Percentiles rank a stretch among this genome's conserved stretches.
Evolutionary conservation across 768 basidiomycete genomes (phyloP).

Genomic region (Trametes elegans): DNA sequence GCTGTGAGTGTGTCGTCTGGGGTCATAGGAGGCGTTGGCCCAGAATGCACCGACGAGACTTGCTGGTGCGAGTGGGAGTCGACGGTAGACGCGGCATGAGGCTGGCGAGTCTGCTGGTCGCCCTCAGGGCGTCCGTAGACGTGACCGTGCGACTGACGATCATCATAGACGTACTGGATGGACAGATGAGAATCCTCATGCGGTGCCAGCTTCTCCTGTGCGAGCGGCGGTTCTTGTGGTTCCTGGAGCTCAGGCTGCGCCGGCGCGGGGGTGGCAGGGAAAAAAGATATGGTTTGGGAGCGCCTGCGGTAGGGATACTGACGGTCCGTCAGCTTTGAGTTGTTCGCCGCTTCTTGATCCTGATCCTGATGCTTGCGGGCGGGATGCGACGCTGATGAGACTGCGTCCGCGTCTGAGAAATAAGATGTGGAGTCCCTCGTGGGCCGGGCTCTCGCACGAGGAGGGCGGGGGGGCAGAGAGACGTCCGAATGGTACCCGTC

Average conservation of each 20-base stretch:
- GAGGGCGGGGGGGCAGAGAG: constrained; percentile 23
- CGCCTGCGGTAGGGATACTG: constrained; percentile 30
- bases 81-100: constrained; percentile 1
- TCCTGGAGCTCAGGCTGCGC: constrained; percentile 1
- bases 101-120: neutral
- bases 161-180: constrained; percentile 27
- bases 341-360: constrained; percentile 2
- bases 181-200: constrained; percentile 7
- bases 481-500: constrained; percentile 24
- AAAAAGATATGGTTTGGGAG: constrained; percentile 29
- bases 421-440: constrained; percentile 21
- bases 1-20: constrained; percentile 29
- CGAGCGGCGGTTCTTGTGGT: too few relatives aligned
- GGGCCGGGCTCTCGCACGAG: constrained; percentile 20
- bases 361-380: constrained; percentile 9
- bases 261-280: constrained; percentile 19
- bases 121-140: constrained; percentile 13
- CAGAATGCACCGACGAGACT: constrained; percentile 7
- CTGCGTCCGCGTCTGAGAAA: constrained; percentile 25
- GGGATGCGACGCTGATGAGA: neutral
- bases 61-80: constrained; percentile 10
- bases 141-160: constrained; percentile 30
- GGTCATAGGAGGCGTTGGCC: constrained; percentile 29
- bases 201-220: neutral
- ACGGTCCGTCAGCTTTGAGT: constrained; percentile 12